phyloP scores from a whole-genome alignment of 192 early-diverging fungal genomes.

The Lobosporangium transversale region DNA sequence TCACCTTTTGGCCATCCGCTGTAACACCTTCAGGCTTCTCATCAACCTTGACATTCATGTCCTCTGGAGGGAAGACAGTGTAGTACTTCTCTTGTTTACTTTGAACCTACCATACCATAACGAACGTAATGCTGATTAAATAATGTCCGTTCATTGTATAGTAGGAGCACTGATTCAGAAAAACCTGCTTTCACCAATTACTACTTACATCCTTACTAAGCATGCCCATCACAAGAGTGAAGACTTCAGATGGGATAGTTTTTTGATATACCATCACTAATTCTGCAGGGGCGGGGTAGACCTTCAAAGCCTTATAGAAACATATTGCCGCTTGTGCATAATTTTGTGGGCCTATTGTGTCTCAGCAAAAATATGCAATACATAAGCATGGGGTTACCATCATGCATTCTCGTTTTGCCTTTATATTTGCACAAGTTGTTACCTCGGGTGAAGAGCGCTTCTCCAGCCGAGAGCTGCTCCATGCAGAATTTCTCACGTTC shows the following conservation, averaged over 20 bases:
- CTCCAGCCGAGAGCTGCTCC: constrained; percentile 86
- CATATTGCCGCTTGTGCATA: constrained; percentile 81
- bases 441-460: constrained; percentile 80
- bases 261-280: constrained; percentile 96
- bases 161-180: too few species aligned
- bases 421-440: too few species aligned
- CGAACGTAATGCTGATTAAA: too few species aligned
- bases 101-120: constrained; percentile 59
- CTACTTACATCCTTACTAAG: constrained; percentile 81
- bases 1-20: constrained; percentile 63
- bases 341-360: constrained; percentile 59
- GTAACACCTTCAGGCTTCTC: constrained; percentile 66
- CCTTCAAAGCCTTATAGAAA: constrained; percentile 92
- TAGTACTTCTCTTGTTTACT: constrained; percentile 82
- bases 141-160: too few species aligned
- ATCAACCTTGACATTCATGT: constrained; percentile 77
- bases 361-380: not conserved
- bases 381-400: too few species aligned
- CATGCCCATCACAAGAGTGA: constrained; percentile 89
- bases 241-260: constrained; percentile 87
- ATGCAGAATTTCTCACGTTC: constrained; percentile 91
- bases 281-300: constrained; percentile 96
- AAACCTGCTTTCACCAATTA: not conserved
- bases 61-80: constrained; percentile 79
- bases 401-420: too few species aligned